A percentile compares a stretch with the other conserved stretches of the same genome.
These are phyloP conservation scores for Penicillium tannophilum DNA, from an alignment of 495 filamentous ascomycete genomes.

Conservation along the genomic window DNA sequence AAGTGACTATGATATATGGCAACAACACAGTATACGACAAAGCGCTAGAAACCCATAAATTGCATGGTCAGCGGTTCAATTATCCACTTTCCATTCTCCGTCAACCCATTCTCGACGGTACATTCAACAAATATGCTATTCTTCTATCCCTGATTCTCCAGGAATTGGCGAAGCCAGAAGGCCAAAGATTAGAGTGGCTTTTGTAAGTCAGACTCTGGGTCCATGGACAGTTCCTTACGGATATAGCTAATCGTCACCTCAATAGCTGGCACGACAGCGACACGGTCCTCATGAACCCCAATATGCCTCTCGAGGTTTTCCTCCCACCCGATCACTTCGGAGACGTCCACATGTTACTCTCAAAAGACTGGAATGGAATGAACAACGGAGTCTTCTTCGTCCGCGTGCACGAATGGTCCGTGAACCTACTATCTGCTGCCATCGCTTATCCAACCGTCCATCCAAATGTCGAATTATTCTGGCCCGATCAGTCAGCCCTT, in stretches of 20 bases:
- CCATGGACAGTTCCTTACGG: neutral
- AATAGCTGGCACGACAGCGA: slow-evolving; percentile 53
- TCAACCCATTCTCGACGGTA: slow-evolving; percentile 18
- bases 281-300: slow-evolving; percentile 53
- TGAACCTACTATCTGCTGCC: slow-evolving; percentile 48
- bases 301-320: slow-evolving; percentile 54
- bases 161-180: slow-evolving; percentile 52
- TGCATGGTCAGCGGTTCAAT: slow-evolving; percentile 16
- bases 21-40: slow-evolving; percentile 21
- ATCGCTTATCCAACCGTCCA: slow-evolving; percentile 47
- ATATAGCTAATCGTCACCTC: slow-evolving; percentile 11
- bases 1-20: slow-evolving; percentile 27
- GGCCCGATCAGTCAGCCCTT: slow-evolving; percentile 41
- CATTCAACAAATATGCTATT: slow-evolving; percentile 53
- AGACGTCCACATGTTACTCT: slow-evolving; percentile 48
- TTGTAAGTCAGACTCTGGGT: slow-evolving; percentile 33
- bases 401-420: slow-evolving; percentile 50
- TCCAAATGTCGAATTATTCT: slow-evolving; percentile 36
- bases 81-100: slow-evolving; percentile 23
- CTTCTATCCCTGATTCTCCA: slow-evolving; percentile 48
- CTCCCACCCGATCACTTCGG: slow-evolving; percentile 49
- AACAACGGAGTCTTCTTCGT: slow-evolving; percentile 59
- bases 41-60: slow-evolving; percentile 22
- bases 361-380: slow-evolving; percentile 56
- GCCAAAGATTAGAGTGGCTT: slow-evolving; percentile 52